phyloP scores from a whole-genome alignment of 2,329 filamentous ascomycete species.

The Macroventuria anomochaeta region DNA sequence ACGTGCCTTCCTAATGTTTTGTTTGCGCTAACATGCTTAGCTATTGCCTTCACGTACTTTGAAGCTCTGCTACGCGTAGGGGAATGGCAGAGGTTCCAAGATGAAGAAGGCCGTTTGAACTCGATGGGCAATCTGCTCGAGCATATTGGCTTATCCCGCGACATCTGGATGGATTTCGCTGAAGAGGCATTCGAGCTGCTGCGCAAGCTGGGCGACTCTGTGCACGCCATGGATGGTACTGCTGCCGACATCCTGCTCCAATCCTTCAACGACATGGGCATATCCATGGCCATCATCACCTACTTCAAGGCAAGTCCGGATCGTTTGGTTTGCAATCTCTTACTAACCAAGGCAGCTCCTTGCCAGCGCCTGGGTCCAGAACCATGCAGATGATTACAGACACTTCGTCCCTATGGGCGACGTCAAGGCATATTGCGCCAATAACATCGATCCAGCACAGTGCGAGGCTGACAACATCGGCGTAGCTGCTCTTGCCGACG shows the following conservation, averaged over 20 bases:
- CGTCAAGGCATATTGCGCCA: slow-evolving; percentile 72
- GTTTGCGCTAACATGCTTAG: slow-evolving; percentile 58
- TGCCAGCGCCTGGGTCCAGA: slow-evolving; percentile 83
- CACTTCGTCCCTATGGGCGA: slow-evolving; percentile 67
- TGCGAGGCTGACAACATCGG: slow-evolving; percentile 93
- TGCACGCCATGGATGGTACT: slow-evolving; percentile 61
- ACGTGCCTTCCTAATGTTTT: slow-evolving; percentile 1
- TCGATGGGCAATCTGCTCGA: slow-evolving; percentile 74
- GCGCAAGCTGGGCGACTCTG: slow-evolving; percentile 64
- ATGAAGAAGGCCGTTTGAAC: slow-evolving; percentile 74
- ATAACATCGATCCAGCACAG: slow-evolving; percentile 74
- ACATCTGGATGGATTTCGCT: slow-evolving; percentile 82
- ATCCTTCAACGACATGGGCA: slow-evolving; percentile 74
- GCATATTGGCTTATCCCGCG: slow-evolving; percentile 70
- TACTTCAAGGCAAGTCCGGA: slow-evolving; percentile 67
- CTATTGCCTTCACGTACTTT: slow-evolving; percentile 91
- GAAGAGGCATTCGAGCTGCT: slow-evolving; percentile 76
- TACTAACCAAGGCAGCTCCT: slow-evolving; percentile 65
- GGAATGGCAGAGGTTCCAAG: slow-evolving; percentile 68
- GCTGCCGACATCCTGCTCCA: slow-evolving; percentile 62
- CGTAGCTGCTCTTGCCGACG: slow-evolving; percentile 75
- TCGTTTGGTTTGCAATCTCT: background rate
- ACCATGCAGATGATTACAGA: slow-evolving; percentile 71
- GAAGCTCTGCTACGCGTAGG: slow-evolving; percentile 77
- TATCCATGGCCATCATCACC: slow-evolving; percentile 80